These are phyloP conservation scores for Magnaporthiopsis rhizophila DNA, from an alignment of 2,329 filamentous ascomycete species.

Conservation along the genomic window DNA sequence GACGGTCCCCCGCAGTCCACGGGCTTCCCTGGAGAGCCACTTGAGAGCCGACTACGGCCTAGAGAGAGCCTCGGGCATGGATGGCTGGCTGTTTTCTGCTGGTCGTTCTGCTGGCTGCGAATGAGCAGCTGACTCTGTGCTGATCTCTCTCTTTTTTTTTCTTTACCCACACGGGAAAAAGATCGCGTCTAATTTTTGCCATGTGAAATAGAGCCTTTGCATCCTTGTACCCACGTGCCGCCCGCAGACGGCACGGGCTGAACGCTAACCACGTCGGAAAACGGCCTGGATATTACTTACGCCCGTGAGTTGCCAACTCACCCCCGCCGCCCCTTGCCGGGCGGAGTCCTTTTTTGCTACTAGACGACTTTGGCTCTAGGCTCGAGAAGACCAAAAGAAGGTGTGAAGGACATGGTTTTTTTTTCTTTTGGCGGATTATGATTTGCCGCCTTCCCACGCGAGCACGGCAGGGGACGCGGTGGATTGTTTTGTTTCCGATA, in stretches of 20 bases:
- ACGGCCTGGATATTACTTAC: background rate
- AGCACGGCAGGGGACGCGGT: background rate
- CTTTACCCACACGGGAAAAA: background rate
- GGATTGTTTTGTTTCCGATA: background rate
- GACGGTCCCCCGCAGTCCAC: background rate
- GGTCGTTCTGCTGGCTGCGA: background rate
- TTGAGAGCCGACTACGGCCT: too few relatives aligned
- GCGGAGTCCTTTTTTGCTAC: background rate
- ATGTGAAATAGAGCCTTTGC: background rate
- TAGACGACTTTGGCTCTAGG: background rate
- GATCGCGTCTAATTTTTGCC: background rate
- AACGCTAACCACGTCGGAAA: background rate
- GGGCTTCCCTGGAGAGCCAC: too few relatives aligned
- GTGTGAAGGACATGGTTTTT: background rate
- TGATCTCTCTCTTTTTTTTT: background rate
- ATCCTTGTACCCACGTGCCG: background rate
- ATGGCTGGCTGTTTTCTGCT: background rate
- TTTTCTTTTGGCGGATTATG: too few relatives aligned
- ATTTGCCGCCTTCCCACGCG: too few relatives aligned
- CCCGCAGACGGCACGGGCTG: background rate
- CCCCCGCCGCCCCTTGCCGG: background rate
- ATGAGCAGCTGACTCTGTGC: background rate
- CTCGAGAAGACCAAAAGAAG: background rate
- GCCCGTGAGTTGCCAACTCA: background rate
- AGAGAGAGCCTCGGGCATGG: too few relatives aligned